Conservation (phyloP, 495 filamentous ascomycete genomes). For the Hapsidospora chrysogenum region DNA sequence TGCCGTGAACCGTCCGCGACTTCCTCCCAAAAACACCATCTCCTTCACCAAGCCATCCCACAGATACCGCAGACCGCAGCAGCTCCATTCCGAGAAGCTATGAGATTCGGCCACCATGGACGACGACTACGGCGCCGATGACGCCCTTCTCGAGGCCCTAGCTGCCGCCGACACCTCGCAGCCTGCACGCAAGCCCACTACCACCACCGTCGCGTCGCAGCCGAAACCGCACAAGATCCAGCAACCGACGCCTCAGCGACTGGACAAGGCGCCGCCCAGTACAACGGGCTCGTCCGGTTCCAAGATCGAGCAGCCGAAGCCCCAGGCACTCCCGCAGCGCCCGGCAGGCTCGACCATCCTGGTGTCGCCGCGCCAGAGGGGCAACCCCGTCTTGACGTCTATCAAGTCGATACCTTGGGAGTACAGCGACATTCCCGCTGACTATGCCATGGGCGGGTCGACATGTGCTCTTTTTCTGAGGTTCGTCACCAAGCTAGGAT, state of each 20-base stretch:
- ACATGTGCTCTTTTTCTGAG: slow-evolving; percentile 79
- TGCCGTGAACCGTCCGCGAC: no score
- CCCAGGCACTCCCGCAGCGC: slow-evolving; percentile 56
- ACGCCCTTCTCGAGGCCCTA: slow-evolving; percentile 36
- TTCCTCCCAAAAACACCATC: no score
- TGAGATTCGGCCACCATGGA: slow-evolving; percentile 38
- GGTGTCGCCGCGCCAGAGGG: slow-evolving; percentile 74
- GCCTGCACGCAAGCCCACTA: slow-evolving; percentile 13
- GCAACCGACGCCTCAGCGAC: slow-evolving; percentile 25
- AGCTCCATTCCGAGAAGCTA: no score
- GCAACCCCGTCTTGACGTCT: slow-evolving; percentile 79
- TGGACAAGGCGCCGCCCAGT: slow-evolving; percentile 25
- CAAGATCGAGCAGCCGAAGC: slow-evolving; percentile 62
- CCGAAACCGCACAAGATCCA: slow-evolving; percentile 16
- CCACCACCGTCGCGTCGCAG: slow-evolving; percentile 12
- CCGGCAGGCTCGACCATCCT: slow-evolving; percentile 62
- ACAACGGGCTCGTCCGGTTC: slow-evolving; percentile 14
- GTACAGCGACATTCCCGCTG: slow-evolving; percentile 84
- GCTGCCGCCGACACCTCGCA: slow-evolving; percentile 12
- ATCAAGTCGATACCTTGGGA: slow-evolving; percentile 84
- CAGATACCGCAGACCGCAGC: no score
- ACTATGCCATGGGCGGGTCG: slow-evolving; percentile 77
- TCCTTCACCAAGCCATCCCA: no score
- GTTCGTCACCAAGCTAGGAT: slow-evolving; percentile 4
- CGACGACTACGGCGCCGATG: slow-evolving; percentile 42